Evolutionary conservation across 352 stramenopile genomes (phyloP), one percentile per base, ranked within the genome.

Genomic region (Halophytophthora polymorphica): DNA sequence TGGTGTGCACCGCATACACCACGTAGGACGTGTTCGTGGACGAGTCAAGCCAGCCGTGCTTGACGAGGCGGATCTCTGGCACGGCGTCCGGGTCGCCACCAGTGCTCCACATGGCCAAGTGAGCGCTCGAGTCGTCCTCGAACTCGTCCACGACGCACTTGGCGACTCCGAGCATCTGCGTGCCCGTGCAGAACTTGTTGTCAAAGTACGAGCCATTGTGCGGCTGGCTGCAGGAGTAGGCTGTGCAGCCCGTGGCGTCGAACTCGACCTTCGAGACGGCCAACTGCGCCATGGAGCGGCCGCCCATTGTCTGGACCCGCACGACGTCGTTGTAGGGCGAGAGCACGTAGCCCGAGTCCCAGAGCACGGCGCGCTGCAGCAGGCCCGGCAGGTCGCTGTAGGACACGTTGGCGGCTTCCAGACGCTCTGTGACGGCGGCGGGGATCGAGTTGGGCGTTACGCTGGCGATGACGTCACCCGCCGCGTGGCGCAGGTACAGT

Each of bases 141-240:
- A 58, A 66, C 2, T 58, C 53, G 14, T 76, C 48, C 8, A 61
- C 56, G 6, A 66, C 50, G 31, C 71, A 78, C 38, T 68, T 61
- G 23, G 55, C 42, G 0, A 50, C 67, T 0, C 21, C 44, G 40
- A 73, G 59, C 67, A 82, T 78, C 57, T 74, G 53, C 0, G 38
- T 34, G 29, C 64, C 66, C 12, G 64, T 69, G 41, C 68, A 82
- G 3, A 51, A 52, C 0, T 44, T 29, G 37, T 52, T 64, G 25
- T 40, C 40, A 39, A 40, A 62, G 19, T 46, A 45, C 5, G 19
- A 10, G 2, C 39, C n/a, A 11, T 21, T 47, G 44, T 62, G 44
- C 2, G 62, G 69, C 22, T 74, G 40, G 2, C 25, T 45, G 35
- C 71, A 82, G 18, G 50, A 63, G 4, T 47, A 51, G 33, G 35